Evolutionary conservation across 495 filamentous ascomycete genomes (phyloP).

Genomic region (Trichoderma erinaceum): DNA sequence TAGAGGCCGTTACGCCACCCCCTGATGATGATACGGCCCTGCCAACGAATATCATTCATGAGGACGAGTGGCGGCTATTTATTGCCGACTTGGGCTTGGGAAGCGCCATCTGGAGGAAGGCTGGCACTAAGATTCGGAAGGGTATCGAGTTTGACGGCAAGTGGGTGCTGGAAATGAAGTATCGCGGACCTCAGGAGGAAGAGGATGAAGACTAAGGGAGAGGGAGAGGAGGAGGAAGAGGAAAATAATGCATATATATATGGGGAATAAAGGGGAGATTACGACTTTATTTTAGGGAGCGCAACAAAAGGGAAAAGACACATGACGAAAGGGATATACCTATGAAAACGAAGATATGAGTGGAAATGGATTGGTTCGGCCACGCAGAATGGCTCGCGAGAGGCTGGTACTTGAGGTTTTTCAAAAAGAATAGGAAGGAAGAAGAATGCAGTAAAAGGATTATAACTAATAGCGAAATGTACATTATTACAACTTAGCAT

Average conservation of each 20-base stretch:
- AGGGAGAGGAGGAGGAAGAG: no score
- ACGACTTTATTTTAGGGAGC: not conserved
- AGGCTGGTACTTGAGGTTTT: not conserved
- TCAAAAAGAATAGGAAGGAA: not conserved
- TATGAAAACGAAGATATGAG: not conserved
- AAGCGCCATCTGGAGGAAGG: conserved; percentile 77
- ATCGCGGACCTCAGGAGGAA: conserved; percentile 29
- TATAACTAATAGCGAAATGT: conserved; percentile 1
- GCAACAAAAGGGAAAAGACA: not conserved
- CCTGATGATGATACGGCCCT: conserved; percentile 40
- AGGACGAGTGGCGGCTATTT: conserved; percentile 60
- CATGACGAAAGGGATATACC: not conserved
- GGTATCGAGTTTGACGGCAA: conserved; percentile 79
- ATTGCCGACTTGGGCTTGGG: conserved; percentile 84
- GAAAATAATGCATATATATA: not conserved
- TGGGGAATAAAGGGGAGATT: not conserved
- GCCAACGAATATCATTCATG: not conserved
- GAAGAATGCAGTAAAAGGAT: not conserved
- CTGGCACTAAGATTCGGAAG: conserved; percentile 67
- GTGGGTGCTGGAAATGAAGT: conserved; percentile 69
- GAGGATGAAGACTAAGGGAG: conserved; percentile 19
- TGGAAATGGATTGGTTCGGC: not conserved
- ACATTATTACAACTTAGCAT: not conserved
- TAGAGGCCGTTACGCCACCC: conserved; percentile 59
- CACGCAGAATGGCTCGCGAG: not conserved